Conservation (phyloP, 2,329 filamentous ascomycete species). For the Penicillium sp. region DNA sequence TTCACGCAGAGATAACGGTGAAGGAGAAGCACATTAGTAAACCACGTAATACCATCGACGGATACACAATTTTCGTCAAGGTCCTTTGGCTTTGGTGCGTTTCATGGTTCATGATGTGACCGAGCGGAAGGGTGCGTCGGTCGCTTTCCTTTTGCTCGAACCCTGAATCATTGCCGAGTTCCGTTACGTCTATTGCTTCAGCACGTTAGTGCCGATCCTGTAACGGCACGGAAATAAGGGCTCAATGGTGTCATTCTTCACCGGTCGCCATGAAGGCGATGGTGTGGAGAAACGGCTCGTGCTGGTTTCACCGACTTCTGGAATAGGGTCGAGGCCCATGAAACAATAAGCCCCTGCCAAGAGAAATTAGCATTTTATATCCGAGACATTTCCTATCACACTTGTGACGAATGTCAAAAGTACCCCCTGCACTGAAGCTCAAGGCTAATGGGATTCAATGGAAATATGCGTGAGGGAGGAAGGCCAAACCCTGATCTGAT, state of each 20-base stretch:
- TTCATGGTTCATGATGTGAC: not conserved
- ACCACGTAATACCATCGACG: not conserved
- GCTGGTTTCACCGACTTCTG: constrained; percentile 4
- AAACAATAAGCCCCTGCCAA: not conserved
- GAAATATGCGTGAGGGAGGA: not conserved
- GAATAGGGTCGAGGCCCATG: not conserved
- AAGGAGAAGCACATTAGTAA: not conserved
- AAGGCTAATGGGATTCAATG: not conserved
- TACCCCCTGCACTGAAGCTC: not conserved
- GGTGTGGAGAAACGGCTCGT: constrained; percentile 3
- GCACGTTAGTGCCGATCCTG: not conserved
- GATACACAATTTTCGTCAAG: not conserved
- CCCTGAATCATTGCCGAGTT: not conserved
- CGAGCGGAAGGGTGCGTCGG: not conserved
- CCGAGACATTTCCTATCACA: not conserved
- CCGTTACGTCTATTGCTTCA: not conserved
- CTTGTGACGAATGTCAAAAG: not conserved
- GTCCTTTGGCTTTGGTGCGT: not conserved
- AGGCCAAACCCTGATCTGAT: not conserved
- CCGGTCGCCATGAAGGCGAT: constrained; percentile 1
- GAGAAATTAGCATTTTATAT: not conserved
- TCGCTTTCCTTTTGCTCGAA: not conserved
- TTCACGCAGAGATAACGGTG: too few species aligned
- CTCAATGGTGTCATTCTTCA: not conserved
- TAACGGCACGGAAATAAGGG: not conserved